Evolutionary conservation across 345 rosid species (phyloP).

Genomic region (Eucalyptus pauciflora): DNA sequence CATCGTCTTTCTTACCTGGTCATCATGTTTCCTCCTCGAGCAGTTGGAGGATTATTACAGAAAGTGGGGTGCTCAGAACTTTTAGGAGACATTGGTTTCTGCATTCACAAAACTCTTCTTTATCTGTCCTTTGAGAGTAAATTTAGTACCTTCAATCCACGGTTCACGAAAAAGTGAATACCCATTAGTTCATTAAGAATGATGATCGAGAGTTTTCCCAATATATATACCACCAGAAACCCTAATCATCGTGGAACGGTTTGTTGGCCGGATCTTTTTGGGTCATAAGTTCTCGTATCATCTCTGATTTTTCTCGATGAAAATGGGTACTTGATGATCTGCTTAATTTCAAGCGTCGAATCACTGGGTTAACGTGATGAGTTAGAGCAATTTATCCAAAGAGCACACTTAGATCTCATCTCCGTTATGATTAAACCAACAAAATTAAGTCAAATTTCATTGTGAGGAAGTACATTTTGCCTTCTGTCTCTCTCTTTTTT

Average conservation of each 20-base stretch:
- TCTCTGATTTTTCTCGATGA: background rate
- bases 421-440: background rate
- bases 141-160: background rate
- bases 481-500: background rate
- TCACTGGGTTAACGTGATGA: background rate
- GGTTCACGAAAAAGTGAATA: background rate
- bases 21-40: background rate
- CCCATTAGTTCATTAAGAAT: background rate
- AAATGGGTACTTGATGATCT: rapidly evolving
- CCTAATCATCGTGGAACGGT: background rate
- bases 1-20: background rate
- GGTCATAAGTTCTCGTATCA: rapidly evolving
- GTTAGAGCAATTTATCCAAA: background rate
- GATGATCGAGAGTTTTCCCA: background rate
- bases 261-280: background rate
- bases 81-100: background rate
- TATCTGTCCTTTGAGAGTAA: background rate
- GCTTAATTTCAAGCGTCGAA: background rate
- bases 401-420: background rate
- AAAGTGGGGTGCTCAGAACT: background rate
- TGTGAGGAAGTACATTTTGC: background rate
- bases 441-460: background rate
- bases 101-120: background rate
- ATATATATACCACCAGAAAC: background rate
- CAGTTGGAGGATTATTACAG: background rate